Percentiles rank a stretch among this genome's conserved stretches.
These are phyloP conservation scores for Phytophthora sp. DNA, from an alignment of 352 stramenopile genomes.

Conservation along the genomic window DNA sequence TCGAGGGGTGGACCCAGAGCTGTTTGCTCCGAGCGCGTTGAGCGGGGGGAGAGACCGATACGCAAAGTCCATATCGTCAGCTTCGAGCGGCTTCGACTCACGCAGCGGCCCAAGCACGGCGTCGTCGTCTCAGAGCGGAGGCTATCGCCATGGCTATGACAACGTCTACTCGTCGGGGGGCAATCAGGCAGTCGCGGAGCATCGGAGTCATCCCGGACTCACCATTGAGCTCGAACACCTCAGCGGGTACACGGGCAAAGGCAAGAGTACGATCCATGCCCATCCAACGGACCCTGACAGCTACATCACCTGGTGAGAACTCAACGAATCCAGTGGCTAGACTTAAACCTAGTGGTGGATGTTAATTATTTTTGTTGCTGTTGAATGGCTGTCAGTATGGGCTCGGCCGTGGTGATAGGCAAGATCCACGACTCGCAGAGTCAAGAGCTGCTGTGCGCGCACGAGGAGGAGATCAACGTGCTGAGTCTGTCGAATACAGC, in stretches of 20 bases:
- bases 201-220: constrained; percentile 5
- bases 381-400: no score
- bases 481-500: constrained; percentile 50
- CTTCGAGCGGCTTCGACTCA: background rate
- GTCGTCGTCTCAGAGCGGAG: constrained; percentile 1
- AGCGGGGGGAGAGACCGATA: constrained; percentile 7
- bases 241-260: constrained; percentile 61
- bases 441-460: constrained; percentile 57
- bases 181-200: constrained; percentile 16
- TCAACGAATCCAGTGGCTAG: no score
- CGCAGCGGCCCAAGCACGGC: background rate
- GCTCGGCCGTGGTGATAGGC: constrained; percentile 54
- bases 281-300: constrained; percentile 53
- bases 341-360: no score
- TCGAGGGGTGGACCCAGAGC: constrained; percentile 50
- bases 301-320: constrained; percentile 58
- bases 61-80: constrained; percentile 5
- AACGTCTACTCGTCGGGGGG: constrained; percentile 18
- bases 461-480: constrained; percentile 65
- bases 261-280: constrained; percentile 58
- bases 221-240: constrained; percentile 75
- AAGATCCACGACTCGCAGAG: constrained; percentile 57
- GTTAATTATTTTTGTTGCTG: no score
- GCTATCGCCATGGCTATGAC: constrained; percentile 17
- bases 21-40: constrained; percentile 53